Percentiles rank a stretch among this genome's conserved stretches.
phyloP scores from a whole-genome alignment of 768 basidiomycete genomes.

The Russula olivacea region DNA sequence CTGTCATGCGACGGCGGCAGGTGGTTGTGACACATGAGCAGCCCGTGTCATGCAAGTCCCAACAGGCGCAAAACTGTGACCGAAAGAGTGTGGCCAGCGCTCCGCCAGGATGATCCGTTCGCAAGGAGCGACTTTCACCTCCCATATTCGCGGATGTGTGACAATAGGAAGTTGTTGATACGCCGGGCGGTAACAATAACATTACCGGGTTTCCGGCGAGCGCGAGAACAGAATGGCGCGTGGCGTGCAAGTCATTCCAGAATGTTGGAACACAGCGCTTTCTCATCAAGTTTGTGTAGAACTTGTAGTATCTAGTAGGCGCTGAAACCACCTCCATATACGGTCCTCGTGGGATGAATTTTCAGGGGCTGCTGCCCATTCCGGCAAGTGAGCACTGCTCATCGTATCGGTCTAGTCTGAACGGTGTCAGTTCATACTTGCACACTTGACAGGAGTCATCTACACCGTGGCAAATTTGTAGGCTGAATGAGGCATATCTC shows the following conservation, averaged over 20 bases:
- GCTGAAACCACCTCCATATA: not conserved
- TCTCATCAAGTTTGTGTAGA: not conserved
- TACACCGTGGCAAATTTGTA: conserved; percentile 9
- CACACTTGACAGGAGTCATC: not conserved
- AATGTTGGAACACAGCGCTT: conserved; percentile 3
- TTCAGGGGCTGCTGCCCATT: not conserved
- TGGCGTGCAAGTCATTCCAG: not conserved
- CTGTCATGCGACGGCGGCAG: not conserved
- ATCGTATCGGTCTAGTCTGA: not conserved
- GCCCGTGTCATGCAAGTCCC: not conserved
- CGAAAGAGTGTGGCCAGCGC: not conserved
- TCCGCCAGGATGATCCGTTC: not conserved
- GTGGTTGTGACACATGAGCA: conserved; percentile 14
- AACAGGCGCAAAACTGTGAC: not conserved
- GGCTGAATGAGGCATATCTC: conserved; percentile 5
- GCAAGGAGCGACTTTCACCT: not conserved
- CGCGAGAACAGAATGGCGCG: not conserved
- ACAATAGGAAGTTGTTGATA: not conserved
- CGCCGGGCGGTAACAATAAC: not conserved
- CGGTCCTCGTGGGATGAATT: not conserved
- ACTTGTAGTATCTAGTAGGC: not conserved
- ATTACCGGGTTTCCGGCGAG: not conserved
- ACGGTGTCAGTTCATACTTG: not conserved
- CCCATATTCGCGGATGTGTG: conserved; percentile 1
- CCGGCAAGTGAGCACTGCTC: not conserved